A percentile compares a stretch with the other conserved stretches of the same genome.
phyloP scores from a whole-genome alignment of 2,329 filamentous ascomycete species.

The Fusarium chuoi region DNA sequence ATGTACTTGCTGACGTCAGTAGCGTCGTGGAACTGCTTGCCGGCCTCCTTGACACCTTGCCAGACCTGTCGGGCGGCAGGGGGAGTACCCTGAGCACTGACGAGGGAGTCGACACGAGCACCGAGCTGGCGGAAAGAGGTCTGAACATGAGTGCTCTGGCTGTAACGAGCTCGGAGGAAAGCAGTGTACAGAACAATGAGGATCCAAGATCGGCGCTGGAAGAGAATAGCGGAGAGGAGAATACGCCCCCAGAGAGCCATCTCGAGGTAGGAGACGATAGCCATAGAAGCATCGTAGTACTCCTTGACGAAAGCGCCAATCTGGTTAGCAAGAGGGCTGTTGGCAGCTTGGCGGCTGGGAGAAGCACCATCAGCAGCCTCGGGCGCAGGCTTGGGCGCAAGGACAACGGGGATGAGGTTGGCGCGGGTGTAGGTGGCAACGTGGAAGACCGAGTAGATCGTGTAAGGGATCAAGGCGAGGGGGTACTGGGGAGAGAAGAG shows the following conservation, averaged over 20 bases:
- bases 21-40: conserved; percentile 78
- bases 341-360: conserved; percentile 55
- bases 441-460: conserved; percentile 98
- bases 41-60: conserved; percentile 78
- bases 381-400: conserved; percentile 69
- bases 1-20: conserved; percentile 83
- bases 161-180: conserved; percentile 90
- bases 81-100: conserved; percentile 87
- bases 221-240: conserved; percentile 81
- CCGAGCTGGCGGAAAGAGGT: conserved; percentile 77
- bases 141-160: conserved; percentile 94
- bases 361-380: conserved; percentile 67
- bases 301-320: conserved; percentile 96
- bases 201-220: conserved; percentile 92
- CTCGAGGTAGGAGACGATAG: conserved; percentile 88
- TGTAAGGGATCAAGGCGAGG: conserved; percentile 91
- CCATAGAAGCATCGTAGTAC: conserved; percentile 98
- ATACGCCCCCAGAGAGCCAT: conserved; percentile 88
- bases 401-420: conserved; percentile 88
- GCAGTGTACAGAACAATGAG: conserved; percentile 85
- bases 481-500: conserved; percentile 90
- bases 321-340: conserved; percentile 76
- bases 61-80: conserved; percentile 82
- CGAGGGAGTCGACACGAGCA: conserved; percentile 80
- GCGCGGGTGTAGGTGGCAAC: conserved; percentile 95